A percentile compares a stretch with the other conserved stretches of the same genome.
Conservation (phyloP, 305 asterid genomes). For the Nicotiana rustica region DNA sequence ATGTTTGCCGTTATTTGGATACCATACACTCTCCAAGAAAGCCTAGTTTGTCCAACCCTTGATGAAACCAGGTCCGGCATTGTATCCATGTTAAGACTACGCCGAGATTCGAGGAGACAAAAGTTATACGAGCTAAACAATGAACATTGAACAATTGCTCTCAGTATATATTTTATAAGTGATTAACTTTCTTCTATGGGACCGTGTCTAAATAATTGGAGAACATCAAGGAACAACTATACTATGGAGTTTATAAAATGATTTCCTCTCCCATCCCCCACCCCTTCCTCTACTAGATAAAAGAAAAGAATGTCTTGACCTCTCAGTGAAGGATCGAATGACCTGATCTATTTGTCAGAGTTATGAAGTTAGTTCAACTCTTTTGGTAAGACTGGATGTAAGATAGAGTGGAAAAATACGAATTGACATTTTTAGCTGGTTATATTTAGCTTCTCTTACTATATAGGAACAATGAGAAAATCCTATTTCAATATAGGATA, state of each 20-base stretch:
- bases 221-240: conserved; percentile 6
- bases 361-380: conserved; percentile 16
- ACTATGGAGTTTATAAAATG: background rate
- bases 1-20: background rate
- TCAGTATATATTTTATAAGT: background rate
- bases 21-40: background rate
- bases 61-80: background rate
- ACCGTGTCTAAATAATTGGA: conserved; percentile 9
- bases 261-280: background rate
- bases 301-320: background rate
- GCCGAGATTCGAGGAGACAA: background rate
- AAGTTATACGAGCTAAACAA: background rate
- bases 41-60: conserved; percentile 16
- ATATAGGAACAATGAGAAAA: background rate
- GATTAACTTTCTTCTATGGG: background rate
- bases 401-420: background rate
- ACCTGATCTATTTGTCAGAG: background rate
- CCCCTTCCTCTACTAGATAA: background rate
- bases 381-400: background rate
- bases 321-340: conserved; percentile 20
- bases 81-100: background rate
- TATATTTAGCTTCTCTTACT: background rate
- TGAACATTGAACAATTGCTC: conserved; percentile 3
- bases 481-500: background rate
- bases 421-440: background rate